These are phyloP conservation scores for Dendrostoma leiphaemia DNA, from an alignment of 2,329 filamentous ascomycete genomes.

Conservation along the genomic window DNA sequence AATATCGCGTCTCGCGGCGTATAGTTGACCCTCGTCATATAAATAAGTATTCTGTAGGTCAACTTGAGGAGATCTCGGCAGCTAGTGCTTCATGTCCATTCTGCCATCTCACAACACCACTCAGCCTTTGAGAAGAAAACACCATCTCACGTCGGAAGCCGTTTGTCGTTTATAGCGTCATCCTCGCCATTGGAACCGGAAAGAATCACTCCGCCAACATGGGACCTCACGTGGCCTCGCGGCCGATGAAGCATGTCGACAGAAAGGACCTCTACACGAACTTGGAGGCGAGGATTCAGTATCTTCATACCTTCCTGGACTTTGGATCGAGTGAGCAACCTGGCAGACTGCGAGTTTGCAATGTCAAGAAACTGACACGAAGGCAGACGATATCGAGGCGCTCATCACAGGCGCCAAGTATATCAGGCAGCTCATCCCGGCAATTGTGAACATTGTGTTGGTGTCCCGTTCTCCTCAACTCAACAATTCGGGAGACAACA, in stretches of 20 bases:
- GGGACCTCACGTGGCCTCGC: slow-evolving; percentile 10
- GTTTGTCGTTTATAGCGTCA: too few species aligned
- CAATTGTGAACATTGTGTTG: slow-evolving; percentile 74
- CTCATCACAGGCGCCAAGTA: slow-evolving; percentile 69
- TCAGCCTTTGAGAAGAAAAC: too few species aligned
- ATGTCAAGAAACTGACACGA: neutral
- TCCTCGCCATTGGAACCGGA: neutral
- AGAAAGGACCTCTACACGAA: slow-evolving; percentile 70
- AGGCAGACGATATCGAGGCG: slow-evolving; percentile 67
- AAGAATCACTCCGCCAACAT: neutral
- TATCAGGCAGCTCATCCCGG: slow-evolving; percentile 78
- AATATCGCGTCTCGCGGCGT: slow-evolving; percentile 1
- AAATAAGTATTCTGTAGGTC: neutral
- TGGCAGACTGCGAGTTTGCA: too few species aligned
- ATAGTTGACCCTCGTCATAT: neutral
- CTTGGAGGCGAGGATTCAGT: slow-evolving; percentile 67
- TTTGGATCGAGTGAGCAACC: slow-evolving; percentile 62
- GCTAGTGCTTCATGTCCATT: too few species aligned
- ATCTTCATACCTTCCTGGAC: slow-evolving; percentile 74
- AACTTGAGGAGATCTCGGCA: too few species aligned
- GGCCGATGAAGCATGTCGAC: slow-evolving; percentile 58
- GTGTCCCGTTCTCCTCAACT: neutral
- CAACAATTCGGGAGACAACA: neutral
- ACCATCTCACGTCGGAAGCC: too few species aligned
- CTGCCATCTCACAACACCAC: neutral